Evolutionary conservation across 1,139 yeast genomes (phyloP).

Genomic region (Saccharomyces pastorianus): DNA sequence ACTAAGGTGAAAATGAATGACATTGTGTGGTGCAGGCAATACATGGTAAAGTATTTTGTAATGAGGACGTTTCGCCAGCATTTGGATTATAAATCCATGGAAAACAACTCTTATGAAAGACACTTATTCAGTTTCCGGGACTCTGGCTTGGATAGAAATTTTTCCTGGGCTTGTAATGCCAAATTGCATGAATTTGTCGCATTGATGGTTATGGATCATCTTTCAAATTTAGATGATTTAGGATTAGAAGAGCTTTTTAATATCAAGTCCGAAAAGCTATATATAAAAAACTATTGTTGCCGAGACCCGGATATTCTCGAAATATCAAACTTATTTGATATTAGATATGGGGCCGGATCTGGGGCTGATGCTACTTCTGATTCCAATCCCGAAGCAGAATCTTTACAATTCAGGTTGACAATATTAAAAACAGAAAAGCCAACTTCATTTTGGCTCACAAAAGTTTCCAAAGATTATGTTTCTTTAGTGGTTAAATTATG

Average conservation of each 20-base stretch:
- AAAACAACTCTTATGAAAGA: slow-evolving; percentile 2
- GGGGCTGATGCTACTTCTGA: slow-evolving; percentile 7
- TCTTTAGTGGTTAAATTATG: slow-evolving; percentile 17
- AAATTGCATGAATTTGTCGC: slow-evolving; percentile 20
- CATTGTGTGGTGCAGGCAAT: slow-evolving; percentile 28
- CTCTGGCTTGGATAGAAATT: slow-evolving; percentile 27
- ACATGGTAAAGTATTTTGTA: slow-evolving; percentile 23
- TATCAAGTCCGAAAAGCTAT: slow-evolving; percentile 14
- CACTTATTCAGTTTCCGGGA: slow-evolving; percentile 20
- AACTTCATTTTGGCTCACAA: slow-evolving; percentile 14
- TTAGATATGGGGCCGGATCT: slow-evolving; percentile 8
- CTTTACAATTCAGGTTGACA: slow-evolving; percentile 16
- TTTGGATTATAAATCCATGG: background rate
- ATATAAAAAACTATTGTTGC: slow-evolving; percentile 1
- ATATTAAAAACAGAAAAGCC: slow-evolving; percentile 15
- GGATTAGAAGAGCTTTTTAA: slow-evolving; percentile 20
- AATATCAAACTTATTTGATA: slow-evolving; percentile 16
- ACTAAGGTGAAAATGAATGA: slow-evolving; percentile 18
- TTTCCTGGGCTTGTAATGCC: slow-evolving; percentile 28
- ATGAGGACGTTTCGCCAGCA: slow-evolving; percentile 11
- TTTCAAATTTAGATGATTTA: slow-evolving; percentile 19
- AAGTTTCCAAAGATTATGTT: slow-evolving; percentile 10
- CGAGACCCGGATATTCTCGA: slow-evolving; percentile 19
- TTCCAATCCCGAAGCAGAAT: slow-evolving; percentile 2
- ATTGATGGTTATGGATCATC: slow-evolving; percentile 20